These are phyloP conservation scores for Metschnikowia santaceciliae DNA, from an alignment of 805 yeast genomes.

Conservation along the genomic window DNA sequence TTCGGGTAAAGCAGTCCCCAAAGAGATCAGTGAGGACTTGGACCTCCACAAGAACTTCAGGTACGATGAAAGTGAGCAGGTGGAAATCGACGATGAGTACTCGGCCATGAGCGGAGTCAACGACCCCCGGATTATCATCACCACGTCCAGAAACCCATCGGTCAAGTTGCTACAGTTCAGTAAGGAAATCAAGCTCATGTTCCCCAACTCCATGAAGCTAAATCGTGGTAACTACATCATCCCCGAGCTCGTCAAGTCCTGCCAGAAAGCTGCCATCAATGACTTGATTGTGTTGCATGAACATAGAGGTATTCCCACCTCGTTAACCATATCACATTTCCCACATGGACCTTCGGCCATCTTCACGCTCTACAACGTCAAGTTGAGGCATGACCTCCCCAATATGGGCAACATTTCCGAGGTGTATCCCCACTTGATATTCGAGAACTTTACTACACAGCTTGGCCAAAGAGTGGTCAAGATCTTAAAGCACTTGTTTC, in stretches of 20 bases:
- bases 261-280: constrained; percentile 74
- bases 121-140: constrained; percentile 88
- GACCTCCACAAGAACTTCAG: constrained; percentile 75
- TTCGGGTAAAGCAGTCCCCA: constrained; percentile 83
- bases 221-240: constrained; percentile 92
- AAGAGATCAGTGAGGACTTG: constrained; percentile 85
- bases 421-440: constrained; percentile 88
- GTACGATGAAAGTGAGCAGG: constrained; percentile 76
- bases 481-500: constrained; percentile 82
- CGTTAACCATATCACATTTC: constrained; percentile 86
- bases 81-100: constrained; percentile 86
- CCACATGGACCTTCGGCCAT: constrained; percentile 98
- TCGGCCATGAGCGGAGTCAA: constrained; percentile 78
- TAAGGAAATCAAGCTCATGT: constrained; percentile 83
- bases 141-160: constrained; percentile 91
- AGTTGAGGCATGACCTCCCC: constrained; percentile 85
- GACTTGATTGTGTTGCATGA: constrained; percentile 88
- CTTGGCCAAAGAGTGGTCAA: constrained; percentile 80
- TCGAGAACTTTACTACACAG: constrained; percentile 80
- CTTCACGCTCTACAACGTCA: constrained; percentile 92
- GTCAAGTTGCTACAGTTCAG: constrained; percentile 84
- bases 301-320: constrained; percentile 97
- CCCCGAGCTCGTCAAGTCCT: constrained; percentile 78
- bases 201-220: constrained; percentile 83
- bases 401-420: constrained; percentile 86